Conservation (phyloP, 2,329 filamentous ascomycete genomes). For the Zasmidium angulare region DNA sequence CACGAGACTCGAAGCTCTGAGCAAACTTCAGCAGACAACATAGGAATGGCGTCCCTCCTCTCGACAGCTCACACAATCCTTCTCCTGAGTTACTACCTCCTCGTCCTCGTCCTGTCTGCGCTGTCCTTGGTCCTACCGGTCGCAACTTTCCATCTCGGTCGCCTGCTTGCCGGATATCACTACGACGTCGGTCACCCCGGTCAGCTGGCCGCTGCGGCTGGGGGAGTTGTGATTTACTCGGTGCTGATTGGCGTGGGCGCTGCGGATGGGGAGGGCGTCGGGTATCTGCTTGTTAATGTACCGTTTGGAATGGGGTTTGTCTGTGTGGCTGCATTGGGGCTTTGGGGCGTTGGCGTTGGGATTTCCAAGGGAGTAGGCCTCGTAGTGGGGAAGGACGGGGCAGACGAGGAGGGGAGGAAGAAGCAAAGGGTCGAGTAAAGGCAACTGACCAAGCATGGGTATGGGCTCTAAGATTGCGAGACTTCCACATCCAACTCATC, state of each 20-base stretch:
- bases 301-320: not conserved
- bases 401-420: too few species aligned
- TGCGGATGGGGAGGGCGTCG: not conserved
- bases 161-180: not conserved
- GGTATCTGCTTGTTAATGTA: not conserved
- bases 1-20: too few species aligned
- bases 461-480: too few species aligned
- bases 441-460: too few species aligned
- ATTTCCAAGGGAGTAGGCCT: not conserved
- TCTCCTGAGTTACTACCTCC: too few species aligned
- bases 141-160: not conserved
- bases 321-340: not conserved
- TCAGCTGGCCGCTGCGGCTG: not conserved
- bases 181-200: not conserved
- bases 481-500: not conserved
- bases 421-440: too few species aligned
- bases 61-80: too few species aligned
- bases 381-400: too few species aligned
- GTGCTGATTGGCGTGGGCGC: not conserved
- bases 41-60: too few species aligned
- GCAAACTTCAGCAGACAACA: too few species aligned
- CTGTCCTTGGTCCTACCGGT: not conserved
- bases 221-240: not conserved
- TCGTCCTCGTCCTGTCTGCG: not conserved
- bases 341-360: not conserved